Evolutionary conservation across 2,329 filamentous ascomycete species (phyloP), one percentile per base, ranked within the genome.

Genomic region (Alternaria hordeiaustralica): DNA sequence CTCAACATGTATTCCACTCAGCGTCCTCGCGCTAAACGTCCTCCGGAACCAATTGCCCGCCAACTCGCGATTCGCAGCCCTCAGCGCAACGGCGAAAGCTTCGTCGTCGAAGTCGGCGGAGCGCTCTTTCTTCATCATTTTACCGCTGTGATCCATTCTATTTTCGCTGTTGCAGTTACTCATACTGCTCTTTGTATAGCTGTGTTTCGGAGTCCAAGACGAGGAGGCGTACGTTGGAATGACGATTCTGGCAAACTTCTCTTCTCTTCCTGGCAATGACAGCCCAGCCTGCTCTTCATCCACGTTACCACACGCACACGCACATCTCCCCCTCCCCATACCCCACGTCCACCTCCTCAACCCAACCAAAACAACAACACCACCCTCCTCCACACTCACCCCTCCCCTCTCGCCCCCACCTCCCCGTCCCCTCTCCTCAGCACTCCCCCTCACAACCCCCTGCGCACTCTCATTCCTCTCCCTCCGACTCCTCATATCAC

Each of bases 41-140:
- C 71, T 61, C 12, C 63, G 50, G 15, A 70, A 20, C 71, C 73
- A 74, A 4, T 64, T 57, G 5, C 75, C 75, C 8, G 71, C 61
- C 5, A 78, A 67, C 5, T 50, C 51, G 6, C 49, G 45, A 25
- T 78, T 69, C 13, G 58, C 67, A 11, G 25, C 41, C 9, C 63
- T 65, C 3, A 78, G 55, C 13, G 60, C 55, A 6, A 68, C 46
- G 0, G 75, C 75, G 26, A 78, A 67, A 41, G 65, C 65, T 11
- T 62, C 65, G 59, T 78, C 75, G 58, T 78, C 76, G 36, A 77
- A 78, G 21, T 74, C 71, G 8, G 4, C n/a, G 36, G n/a, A 10
- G 36, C 36, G 36, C 9, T 41, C 36, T 18, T 41, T 41, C 36
- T 5, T 41, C 10, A 3, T 41, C 36, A 41, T 18, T 0, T 6